Percentiles rank a stretch among this genome's conserved stretches.
Evolutionary conservation across 371 early-diverging fungal genomes (phyloP).

Genomic region (Blakeslea trispora): DNA sequence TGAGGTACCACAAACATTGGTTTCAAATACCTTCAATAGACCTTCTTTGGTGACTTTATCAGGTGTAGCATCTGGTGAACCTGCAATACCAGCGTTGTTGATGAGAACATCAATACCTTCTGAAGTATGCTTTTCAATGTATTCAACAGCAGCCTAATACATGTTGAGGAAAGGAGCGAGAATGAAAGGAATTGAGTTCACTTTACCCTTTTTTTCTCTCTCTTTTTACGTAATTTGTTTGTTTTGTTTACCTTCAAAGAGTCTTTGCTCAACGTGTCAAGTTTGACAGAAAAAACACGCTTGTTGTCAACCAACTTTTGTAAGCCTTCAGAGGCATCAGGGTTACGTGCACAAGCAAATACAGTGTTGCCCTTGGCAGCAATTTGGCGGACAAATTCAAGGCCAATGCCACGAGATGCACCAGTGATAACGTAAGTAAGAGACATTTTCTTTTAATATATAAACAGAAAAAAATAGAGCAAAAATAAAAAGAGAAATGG

Average conservation of each 20-base stretch:
- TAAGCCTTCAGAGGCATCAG: conserved; percentile 15
- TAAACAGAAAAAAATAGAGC: too few species aligned
- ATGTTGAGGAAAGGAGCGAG: not conserved
- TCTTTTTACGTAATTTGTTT: too few species aligned
- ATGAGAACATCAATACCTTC: not conserved
- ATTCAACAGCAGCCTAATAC: not conserved
- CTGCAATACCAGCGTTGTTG: not conserved
- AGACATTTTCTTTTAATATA: not conserved
- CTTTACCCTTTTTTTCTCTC: not conserved
- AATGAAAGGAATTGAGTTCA: not conserved
- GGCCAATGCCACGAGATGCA: conserved; percentile 30
- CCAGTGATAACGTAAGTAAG: conserved; percentile 22
- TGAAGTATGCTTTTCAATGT: not conserved
- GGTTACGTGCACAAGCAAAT: conserved; percentile 27
- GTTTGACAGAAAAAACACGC: conserved; percentile 12
- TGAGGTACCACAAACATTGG: conserved; percentile 10
- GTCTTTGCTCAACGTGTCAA: conserved; percentile 15
- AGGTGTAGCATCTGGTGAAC: not conserved
- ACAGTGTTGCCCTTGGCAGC: conserved; percentile 17
- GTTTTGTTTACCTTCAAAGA: conserved; percentile 24
- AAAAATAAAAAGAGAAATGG: too few species aligned
- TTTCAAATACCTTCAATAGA: conserved; percentile 11
- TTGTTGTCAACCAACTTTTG: conserved; percentile 24
- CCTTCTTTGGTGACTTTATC: conserved; percentile 4
- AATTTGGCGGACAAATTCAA: conserved; percentile 31